These are phyloP conservation scores for Xylaria digitata DNA, from an alignment of 2,329 filamentous ascomycete genomes.

Conservation along the genomic window DNA sequence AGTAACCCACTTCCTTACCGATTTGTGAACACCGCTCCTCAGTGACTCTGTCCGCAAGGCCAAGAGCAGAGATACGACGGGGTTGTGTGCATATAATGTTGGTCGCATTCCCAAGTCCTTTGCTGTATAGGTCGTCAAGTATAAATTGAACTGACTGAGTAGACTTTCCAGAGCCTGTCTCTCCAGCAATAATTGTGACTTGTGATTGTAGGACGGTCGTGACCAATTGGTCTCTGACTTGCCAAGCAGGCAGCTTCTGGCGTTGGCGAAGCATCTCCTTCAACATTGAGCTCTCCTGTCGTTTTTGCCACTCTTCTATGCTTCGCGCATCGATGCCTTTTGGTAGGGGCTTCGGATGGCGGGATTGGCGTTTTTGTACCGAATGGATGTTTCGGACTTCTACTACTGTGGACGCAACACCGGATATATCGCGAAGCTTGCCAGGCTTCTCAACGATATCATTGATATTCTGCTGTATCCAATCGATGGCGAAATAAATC, in stretches of 20 bases:
- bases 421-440: constrained; percentile 83
- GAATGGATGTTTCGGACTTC: constrained; percentile 57
- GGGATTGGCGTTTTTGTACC: constrained; percentile 53
- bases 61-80: constrained; percentile 91
- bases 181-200: constrained; percentile 95
- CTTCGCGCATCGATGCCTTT: constrained; percentile 72
- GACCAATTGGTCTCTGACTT: constrained; percentile 80
- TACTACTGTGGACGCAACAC: constrained; percentile 75
- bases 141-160: constrained; percentile 98
- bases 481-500: constrained; percentile 88
- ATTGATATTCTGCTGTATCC: constrained; percentile 87
- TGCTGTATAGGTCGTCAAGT: constrained; percentile 86
- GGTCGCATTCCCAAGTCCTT: constrained; percentile 77
- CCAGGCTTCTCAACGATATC: constrained; percentile 87
- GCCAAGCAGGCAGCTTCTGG: constrained; percentile 86
- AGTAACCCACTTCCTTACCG: constrained; percentile 90
- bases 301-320: constrained; percentile 74
- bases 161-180: constrained; percentile 96
- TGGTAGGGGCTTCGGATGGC: constrained; percentile 68
- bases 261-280: constrained; percentile 80
- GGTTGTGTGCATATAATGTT: constrained; percentile 98
- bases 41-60: constrained; percentile 91
- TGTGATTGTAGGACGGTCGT: constrained; percentile 79
- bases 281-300: constrained; percentile 73
- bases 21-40: constrained; percentile 87